Conservation (phyloP, 1,284 basidiomycete genomes). For the Ceratobasidium sp. region DNA sequence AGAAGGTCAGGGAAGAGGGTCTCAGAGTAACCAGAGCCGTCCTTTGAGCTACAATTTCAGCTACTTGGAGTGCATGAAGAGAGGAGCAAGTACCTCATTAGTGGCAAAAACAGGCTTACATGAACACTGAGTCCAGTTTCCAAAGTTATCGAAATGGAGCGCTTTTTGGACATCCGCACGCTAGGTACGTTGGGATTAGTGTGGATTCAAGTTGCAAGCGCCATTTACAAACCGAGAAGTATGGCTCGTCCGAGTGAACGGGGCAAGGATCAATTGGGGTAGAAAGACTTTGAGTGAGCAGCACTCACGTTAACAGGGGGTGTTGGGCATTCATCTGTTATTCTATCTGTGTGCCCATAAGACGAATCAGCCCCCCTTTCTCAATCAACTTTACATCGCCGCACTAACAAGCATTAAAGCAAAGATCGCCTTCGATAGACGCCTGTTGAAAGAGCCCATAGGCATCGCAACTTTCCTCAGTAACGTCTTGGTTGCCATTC, state of each 20-base stretch:
- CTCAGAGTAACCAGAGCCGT: constrained; percentile 45
- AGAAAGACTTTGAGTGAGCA: constrained; percentile 38
- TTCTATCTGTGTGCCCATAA: constrained; percentile 31
- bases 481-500: constrained; percentile 41
- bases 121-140: constrained; percentile 46
- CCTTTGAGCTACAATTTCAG: constrained; percentile 37
- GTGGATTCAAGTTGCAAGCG: too few relatives aligned
- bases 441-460: constrained; percentile 37
- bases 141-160: constrained; percentile 45
- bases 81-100: not conserved
- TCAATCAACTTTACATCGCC: not conserved
- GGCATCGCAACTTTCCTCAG: constrained; percentile 41
- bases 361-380: not conserved
- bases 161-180: constrained; percentile 46
- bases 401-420: constrained; percentile 44
- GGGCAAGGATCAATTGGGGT: constrained; percentile 39
- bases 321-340: constrained; percentile 41
- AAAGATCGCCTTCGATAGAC: constrained; percentile 42
- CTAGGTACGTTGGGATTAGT: constrained; percentile 24
- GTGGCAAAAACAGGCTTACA: constrained; percentile 42
- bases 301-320: constrained; percentile 37
- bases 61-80: not conserved
- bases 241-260: not conserved
- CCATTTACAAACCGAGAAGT: not conserved
- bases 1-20: constrained; percentile 47